Conservation (phyloP, 257 asterid species). For the Ehretia macrophylla region DNA sequence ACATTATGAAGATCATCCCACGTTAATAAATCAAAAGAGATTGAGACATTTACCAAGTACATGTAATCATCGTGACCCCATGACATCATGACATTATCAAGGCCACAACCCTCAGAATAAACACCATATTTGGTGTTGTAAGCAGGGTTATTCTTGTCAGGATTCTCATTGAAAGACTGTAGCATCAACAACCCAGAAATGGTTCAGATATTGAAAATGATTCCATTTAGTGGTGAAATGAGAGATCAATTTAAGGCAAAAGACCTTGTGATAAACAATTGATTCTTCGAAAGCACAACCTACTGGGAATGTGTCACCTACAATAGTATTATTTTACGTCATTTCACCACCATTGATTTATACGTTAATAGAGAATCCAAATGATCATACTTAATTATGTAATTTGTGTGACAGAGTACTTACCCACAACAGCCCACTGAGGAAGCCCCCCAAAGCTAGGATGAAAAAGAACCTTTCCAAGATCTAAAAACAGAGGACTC, state of each 20-base stretch:
- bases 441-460: conserved; percentile 82
- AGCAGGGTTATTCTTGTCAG: conserved; percentile 44
- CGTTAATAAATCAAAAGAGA: neutral
- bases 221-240: neutral
- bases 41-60: conserved; percentile 51
- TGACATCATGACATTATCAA: conserved; percentile 73
- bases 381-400: no score
- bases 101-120: conserved; percentile 71
- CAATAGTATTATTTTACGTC: no score
- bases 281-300: conserved; percentile 85
- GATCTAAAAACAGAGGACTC: conserved; percentile 34
- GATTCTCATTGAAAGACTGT: conserved; percentile 67
- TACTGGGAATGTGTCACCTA: conserved; percentile 84
- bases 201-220: no score
- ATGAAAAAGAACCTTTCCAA: conserved; percentile 79
- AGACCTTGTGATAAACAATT: conserved; percentile 69
- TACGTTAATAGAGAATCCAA: no score
- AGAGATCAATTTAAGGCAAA: neutral
- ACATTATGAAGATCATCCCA: neutral
- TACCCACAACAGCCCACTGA: conserved; percentile 96
- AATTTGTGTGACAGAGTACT: neutral
- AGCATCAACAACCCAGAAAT: neutral
- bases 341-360: no score
- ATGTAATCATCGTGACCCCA: conserved; percentile 97
- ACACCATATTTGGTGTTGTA: conserved; percentile 61